Percentiles rank a stretch among this genome's conserved stretches.
Conservation (phyloP, 2,329 filamentous ascomycete species). For the Trichoderma sp. region DNA sequence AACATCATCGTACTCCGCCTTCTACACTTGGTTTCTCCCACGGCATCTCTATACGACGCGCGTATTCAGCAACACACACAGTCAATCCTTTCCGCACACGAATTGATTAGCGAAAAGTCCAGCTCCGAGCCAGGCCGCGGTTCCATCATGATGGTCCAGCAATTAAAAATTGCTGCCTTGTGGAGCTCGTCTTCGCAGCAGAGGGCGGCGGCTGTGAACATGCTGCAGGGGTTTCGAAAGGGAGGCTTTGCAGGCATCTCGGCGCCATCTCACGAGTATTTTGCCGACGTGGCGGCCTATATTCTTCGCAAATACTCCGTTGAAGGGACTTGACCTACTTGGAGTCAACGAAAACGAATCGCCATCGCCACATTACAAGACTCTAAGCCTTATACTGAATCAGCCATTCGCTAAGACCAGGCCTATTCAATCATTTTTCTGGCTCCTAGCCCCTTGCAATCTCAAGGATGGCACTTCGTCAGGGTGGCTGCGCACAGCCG, state of each 20-base stretch:
- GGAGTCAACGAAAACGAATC: background rate
- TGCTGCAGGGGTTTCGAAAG: constrained; percentile 27
- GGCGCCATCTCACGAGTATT: constrained; percentile 30
- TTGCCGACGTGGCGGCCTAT: constrained; percentile 32
- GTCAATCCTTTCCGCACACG: constrained; percentile 23
- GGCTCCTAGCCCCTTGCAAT: background rate
- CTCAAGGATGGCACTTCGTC: background rate
- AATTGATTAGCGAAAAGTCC: background rate
- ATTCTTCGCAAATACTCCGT: constrained; percentile 27
- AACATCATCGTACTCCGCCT: constrained; percentile 24
- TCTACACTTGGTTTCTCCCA: background rate
- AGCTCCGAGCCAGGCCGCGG: constrained; percentile 20
- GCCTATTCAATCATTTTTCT: background rate
- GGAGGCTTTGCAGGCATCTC: constrained; percentile 32
- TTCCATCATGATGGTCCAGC: constrained; percentile 29
- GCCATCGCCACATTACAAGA: too few relatives aligned
- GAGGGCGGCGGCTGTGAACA: constrained; percentile 14
- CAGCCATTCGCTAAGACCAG: background rate
- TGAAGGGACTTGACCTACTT: constrained; percentile 11
- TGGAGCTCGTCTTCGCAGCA: constrained; percentile 31
- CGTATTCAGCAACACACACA: constrained; percentile 20
- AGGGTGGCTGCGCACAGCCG: background rate
- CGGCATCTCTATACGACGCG: background rate
- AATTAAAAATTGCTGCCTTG: constrained; percentile 28
- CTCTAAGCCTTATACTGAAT: background rate